Base-by-base conservation (phyloP, 2,329 filamentous ascomycete species). In the Sporothrix phasma region DNA sequence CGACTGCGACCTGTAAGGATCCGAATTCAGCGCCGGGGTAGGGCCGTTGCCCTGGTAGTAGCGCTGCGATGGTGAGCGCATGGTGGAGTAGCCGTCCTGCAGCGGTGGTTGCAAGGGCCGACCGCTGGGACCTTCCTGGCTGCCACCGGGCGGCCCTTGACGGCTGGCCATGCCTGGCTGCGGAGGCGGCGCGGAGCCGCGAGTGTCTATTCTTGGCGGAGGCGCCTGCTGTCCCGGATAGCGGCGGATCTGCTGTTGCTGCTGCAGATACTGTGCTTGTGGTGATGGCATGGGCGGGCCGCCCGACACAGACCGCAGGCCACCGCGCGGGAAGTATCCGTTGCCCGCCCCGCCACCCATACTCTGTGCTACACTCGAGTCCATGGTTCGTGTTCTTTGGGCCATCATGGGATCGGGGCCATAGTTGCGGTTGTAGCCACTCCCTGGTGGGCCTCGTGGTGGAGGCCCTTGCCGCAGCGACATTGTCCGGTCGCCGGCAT, bases 1-100 rank as follows among this genome's bases (percentile, higher is more conserved):
- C 39, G 93, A 97, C 71, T 96, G 91, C n/a, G 94, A 95, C 65
- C 94, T 86, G 76, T 92, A 95, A 5, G 88, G 81, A 75, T 97
- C 93, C 41, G 85, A 87, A 73, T 94, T 94, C 76, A 95, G 76
- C 51, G 91, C 90, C 58, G 89, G 86, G 15, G 76, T 79, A 10
- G 86, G 81, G 22, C 83, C 82, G 70, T 82, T 82, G 64, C 81
- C 79, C 66, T 85, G 83, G 71, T 89, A 85, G 68, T 83, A 84
- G 62, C 85, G 81, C 70, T 88, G 81, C 70, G 74, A 78, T 66
- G 79, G 78, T 63, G 75, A 79, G 72, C 76, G 77, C 65, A 72
- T 71, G 60, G 69, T 73, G 62, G 76, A 77, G 60, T 77, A 77
- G 64, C 75, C 77, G 61, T 76, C 77, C 24, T 76, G 74, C 22